A percentile compares a stretch with the other conserved stretches of the same genome.
These are phyloP conservation scores for Paraphoma sp. DNA, from an alignment of 2,329 filamentous ascomycete species.

Conservation along the genomic window DNA sequence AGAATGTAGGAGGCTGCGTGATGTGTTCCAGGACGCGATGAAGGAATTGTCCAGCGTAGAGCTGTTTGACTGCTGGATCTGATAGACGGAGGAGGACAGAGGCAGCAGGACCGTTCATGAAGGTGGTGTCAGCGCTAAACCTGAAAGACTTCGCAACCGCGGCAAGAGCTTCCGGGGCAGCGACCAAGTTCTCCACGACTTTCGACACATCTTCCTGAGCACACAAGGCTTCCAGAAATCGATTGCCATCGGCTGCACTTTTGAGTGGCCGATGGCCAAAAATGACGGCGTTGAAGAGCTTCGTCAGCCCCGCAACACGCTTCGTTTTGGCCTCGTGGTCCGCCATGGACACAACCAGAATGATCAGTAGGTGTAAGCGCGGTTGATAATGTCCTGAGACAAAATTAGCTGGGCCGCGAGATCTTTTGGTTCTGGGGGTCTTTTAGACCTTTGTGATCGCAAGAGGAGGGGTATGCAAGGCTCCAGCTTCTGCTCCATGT, in stretches of 20 bases:
- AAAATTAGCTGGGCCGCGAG: too few species aligned
- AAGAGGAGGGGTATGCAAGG: slow-evolving; percentile 6
- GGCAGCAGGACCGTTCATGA: slow-evolving; percentile 52
- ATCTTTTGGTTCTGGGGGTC: slow-evolving; percentile 2
- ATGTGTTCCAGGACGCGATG: slow-evolving; percentile 55
- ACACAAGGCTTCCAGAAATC: slow-evolving; percentile 59
- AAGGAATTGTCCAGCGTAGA: slow-evolving; percentile 60
- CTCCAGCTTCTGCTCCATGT: slow-evolving; percentile 12
- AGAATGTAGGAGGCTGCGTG: slow-evolving; percentile 61
- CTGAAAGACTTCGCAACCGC: slow-evolving; percentile 53
- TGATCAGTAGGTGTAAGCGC: not conserved
- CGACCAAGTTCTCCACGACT: slow-evolving; percentile 47
- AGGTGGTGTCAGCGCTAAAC: slow-evolving; percentile 51
- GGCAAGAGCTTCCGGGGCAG: slow-evolving; percentile 25
- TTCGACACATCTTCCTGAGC: slow-evolving; percentile 49
- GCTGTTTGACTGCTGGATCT: slow-evolving; percentile 54
- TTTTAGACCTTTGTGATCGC: too few species aligned
- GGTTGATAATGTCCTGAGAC: too few species aligned
- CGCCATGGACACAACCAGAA: slow-evolving; percentile 11
- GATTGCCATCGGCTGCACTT: slow-evolving; percentile 48
- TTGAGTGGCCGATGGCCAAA: slow-evolving; percentile 48
- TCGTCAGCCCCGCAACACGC: slow-evolving; percentile 41
- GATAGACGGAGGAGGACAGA: slow-evolving; percentile 48
- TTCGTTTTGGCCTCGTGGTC: slow-evolving; percentile 26
- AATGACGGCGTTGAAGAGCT: slow-evolving; percentile 51